Conservation (phyloP, 2,329 filamentous ascomycete species). For the Tricladium varicosporioides region DNA sequence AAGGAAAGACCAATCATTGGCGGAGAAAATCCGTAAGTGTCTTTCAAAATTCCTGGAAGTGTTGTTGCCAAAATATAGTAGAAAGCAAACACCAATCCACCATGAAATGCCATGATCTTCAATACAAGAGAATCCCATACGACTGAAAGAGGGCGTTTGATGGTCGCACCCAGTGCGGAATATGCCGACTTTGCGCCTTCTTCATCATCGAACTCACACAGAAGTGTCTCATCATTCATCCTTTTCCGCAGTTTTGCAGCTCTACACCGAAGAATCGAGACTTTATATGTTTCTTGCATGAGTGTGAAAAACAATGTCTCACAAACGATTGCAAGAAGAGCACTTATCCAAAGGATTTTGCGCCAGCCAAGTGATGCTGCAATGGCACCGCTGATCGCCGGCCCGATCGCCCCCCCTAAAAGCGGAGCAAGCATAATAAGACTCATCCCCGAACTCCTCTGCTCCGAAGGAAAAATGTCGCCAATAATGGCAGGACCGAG, state of each 20-base stretch:
- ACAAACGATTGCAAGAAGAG: conserved; percentile 39
- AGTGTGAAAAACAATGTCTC: conserved; percentile 43
- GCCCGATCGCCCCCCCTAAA: conserved; percentile 33
- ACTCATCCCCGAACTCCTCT: conserved; percentile 42
- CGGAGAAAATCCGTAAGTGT: conserved; percentile 42
- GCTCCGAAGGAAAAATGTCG: conserved; percentile 46
- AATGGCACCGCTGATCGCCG: conserved; percentile 36
- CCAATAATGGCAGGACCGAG: conserved; percentile 45
- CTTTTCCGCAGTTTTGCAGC: conserved; percentile 43
- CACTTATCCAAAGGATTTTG: conserved; percentile 50
- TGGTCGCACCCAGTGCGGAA: conserved; percentile 35
- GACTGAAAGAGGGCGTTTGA: conserved; percentile 41
- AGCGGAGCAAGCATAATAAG: conserved; percentile 34
- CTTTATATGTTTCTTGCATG: conserved; percentile 59
- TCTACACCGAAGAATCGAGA: conserved; percentile 49
- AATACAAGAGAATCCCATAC: conserved; percentile 51
- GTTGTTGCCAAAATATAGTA: conserved; percentile 47
- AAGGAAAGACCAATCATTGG: conserved; percentile 52
- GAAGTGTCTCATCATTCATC: conserved; percentile 45
- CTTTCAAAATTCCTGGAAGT: conserved; percentile 41
- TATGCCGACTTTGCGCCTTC: conserved; percentile 52
- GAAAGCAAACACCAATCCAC: conserved; percentile 41
- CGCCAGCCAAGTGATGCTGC: conserved; percentile 48
- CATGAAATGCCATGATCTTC: conserved; percentile 42
- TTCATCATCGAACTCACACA: conserved; percentile 21